Base-by-base conservation (phyloP, 2,329 filamentous ascomycete species). In the Ceratocystis harringtonii region DNA sequence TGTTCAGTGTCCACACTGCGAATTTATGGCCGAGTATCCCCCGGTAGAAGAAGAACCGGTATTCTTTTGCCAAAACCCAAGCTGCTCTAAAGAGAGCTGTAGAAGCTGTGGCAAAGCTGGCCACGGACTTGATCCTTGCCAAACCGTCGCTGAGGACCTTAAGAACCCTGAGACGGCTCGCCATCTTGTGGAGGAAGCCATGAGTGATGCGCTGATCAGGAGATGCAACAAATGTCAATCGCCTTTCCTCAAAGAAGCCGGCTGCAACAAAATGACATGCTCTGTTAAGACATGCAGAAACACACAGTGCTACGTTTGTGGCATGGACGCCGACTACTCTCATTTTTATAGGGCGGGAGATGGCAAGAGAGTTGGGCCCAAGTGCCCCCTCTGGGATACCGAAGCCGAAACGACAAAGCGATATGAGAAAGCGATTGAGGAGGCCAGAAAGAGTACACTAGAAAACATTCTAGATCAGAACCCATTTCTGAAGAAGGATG, bases 261-360 rank as follows among this genome's bases (percentile, higher is more conserved):
- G 90, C 2, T 95, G 90, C 76, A 95, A 95, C 76, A 92, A 92
- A 75, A 89, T 95, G 82, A 80, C 74, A 0, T 95, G 90, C 73
- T 77, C 81, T 0, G 79, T 80, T n/a, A 62, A 71, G 50, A 75
- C 75, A 1, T 85, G 83, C 67, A 4, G 65, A 1, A 81, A 83
- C 57, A 70, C 80, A 0, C 82, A 84, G 69, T 87, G 85, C 71
- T 90, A 91, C 70, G 79, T 90, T 52, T 95, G 90, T 75, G 85
- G 84, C 25, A 78, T 86, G 70, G 81, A 82, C 1, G 82, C 79
- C 66, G 75, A 81, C 65, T 94, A 95, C 70, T 69, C 77, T 0
- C 90, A 95, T 73, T 95, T 95, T 70, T 77, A 86, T 67, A 80
- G 86, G 64, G 12, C 66, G 15, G 15, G 22, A 25, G 60, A 41